These are phyloP conservation scores for Colletotrichum melonis DNA, from an alignment of 2,329 filamentous ascomycete genomes.

Conservation along the genomic window DNA sequence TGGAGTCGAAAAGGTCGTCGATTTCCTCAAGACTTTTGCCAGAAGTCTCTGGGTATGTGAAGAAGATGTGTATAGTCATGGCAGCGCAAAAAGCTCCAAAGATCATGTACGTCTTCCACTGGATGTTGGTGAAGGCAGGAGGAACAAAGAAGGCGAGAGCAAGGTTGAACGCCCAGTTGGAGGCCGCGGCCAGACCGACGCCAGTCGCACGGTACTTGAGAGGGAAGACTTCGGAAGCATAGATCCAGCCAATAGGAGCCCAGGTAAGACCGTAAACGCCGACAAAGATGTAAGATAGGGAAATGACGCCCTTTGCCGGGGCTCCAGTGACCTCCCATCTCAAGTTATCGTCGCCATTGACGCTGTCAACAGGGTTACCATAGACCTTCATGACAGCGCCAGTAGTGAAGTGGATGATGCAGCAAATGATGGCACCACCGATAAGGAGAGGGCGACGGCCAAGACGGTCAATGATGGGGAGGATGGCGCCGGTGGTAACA, in stretches of 20 bases:
- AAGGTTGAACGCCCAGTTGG: conserved; percentile 63
- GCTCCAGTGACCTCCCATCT: conserved; percentile 57
- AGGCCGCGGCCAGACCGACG: conserved; percentile 62
- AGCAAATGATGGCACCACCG: conserved; percentile 56
- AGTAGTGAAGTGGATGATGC: conserved; percentile 58
- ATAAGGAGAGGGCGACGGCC: conserved; percentile 61
- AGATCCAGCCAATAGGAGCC: conserved; percentile 47
- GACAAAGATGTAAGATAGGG: conserved; percentile 60
- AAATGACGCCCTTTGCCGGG: conserved; percentile 61
- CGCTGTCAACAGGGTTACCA: conserved; percentile 54
- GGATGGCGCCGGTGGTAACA: conserved; percentile 60
- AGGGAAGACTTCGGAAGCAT: conserved; percentile 52
- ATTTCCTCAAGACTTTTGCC: conserved; percentile 40
- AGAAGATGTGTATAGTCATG: conserved; percentile 40
- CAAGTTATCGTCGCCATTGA: conserved; percentile 58
- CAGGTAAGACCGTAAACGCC: conserved; percentile 48
- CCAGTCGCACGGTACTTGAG: conserved; percentile 63
- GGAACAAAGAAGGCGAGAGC: conserved; percentile 61
- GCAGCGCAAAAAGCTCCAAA: conserved; percentile 34
- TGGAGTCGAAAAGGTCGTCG: conserved; percentile 35
- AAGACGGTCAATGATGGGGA: conserved; percentile 61
- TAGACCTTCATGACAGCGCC: conserved; percentile 62
- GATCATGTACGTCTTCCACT: conserved; percentile 41
- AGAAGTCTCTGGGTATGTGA: conserved; percentile 45
- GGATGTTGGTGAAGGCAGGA: conserved; percentile 41